A percentile compares a stretch with the other conserved stretches of the same genome.
Evolutionary conservation across 257 asterid genomes (phyloP).

Genomic region (Phtheirospermum japonicum): DNA sequence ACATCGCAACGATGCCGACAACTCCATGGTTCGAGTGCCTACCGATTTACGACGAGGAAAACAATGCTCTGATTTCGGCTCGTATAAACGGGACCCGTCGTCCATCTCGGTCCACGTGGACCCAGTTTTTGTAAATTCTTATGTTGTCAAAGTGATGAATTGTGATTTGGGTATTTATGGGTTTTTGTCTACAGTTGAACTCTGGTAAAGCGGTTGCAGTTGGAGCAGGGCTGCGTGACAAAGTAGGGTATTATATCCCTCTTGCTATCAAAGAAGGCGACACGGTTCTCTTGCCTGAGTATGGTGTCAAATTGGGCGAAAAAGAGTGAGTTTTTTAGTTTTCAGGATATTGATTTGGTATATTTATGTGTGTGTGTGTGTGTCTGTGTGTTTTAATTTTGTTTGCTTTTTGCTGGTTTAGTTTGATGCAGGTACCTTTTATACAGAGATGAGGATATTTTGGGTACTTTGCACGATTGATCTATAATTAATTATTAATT

Average conservation of each 20-base stretch:
- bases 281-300: constrained; percentile 84
- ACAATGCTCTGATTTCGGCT: too few relatives aligned
- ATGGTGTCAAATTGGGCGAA: constrained; percentile 83
- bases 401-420: neutral
- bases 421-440: constrained; percentile 50
- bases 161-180: neutral
- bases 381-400: neutral
- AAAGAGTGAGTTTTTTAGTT: constrained; percentile 61
- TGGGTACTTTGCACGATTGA: constrained; percentile 57
- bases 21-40: too few relatives aligned
- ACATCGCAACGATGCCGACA: too few relatives aligned
- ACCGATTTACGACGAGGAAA: too few relatives aligned
- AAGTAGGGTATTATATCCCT: constrained; percentile 57
- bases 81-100: too few relatives aligned
- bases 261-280: constrained; percentile 86
- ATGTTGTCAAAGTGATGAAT: neutral
- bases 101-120: too few relatives aligned
- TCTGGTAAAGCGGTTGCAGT: constrained; percentile 83
- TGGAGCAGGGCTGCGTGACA: constrained; percentile 66
- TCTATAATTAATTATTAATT: too few relatives aligned
- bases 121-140: too few relatives aligned
- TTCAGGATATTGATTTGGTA: neutral
- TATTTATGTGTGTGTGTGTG: too few relatives aligned
- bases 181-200: constrained; percentile 53
- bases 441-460: constrained; percentile 64